Conservation (phyloP, 139 green algal species). For the Micractinium conductrix region DNA sequence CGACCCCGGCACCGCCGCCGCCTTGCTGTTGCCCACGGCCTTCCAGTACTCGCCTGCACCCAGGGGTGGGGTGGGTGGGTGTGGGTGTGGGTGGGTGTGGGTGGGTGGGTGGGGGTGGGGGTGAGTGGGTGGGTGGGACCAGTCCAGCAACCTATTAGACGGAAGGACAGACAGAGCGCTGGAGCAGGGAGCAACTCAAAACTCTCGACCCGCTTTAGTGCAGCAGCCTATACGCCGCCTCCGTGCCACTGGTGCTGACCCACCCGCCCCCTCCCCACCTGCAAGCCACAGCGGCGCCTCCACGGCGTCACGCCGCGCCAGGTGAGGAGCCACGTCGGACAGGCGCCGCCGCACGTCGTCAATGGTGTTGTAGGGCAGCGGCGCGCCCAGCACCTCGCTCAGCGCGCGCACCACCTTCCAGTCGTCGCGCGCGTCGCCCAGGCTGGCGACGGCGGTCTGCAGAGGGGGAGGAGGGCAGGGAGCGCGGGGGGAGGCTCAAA, state of each 20-base stretch:
- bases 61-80: too few relatives aligned
- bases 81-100: too few relatives aligned
- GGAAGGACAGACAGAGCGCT: too few relatives aligned
- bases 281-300: conserved; percentile 90
- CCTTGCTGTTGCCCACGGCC: conserved; percentile 31
- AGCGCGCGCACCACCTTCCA: conserved; percentile 93
- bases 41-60: conserved; percentile 86
- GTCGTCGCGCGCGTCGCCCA: conserved; percentile 91
- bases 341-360: conserved; percentile 78
- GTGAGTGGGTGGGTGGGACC: too few relatives aligned
- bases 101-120: too few relatives aligned
- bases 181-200: too few relatives aligned
- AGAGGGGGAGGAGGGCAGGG: background rate
- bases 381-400: conserved; percentile 78
- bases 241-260: too few relatives aligned
- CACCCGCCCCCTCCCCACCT: too few relatives aligned
- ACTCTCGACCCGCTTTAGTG: too few relatives aligned
- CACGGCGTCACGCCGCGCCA: conserved; percentile 67
- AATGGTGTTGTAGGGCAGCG: conserved; percentile 89
- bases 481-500: background rate
- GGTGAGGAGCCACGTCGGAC: conserved; percentile 82
- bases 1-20: conserved; percentile 9
- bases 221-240: too few relatives aligned
- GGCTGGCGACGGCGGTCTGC: conserved; percentile 74
- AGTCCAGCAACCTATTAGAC: too few relatives aligned